These are phyloP conservation scores for Fusarium sarcochroum DNA, from an alignment of 2,329 filamentous ascomycete species.

Conservation along the genomic window DNA sequence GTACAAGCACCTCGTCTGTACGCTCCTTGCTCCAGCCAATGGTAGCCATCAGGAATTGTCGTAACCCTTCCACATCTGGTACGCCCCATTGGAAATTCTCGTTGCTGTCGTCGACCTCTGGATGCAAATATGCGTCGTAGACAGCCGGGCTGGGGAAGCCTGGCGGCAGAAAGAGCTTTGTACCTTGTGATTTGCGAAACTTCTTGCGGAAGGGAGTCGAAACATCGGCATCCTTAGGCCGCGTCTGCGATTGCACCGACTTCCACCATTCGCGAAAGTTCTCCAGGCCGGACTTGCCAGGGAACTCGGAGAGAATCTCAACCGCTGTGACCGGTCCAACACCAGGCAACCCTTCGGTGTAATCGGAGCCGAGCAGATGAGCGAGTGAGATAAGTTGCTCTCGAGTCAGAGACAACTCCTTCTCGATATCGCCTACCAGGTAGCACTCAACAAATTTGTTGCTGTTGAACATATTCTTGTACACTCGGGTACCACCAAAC, in stretches of 20 bases:
- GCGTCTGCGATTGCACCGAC: conserved; percentile 77
- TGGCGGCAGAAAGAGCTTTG: conserved; percentile 88
- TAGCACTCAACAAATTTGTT: conserved; percentile 99
- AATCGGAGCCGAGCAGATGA: conserved; percentile 92
- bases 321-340: conserved; percentile 95
- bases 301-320: conserved; percentile 94
- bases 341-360: conserved; percentile 91
- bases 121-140: conserved; percentile 84
- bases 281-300: conserved; percentile 71
- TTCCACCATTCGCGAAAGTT: conserved; percentile 91
- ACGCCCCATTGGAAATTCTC: conserved; percentile 95
- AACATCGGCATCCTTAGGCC: conserved; percentile 73
- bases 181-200: conserved; percentile 82
- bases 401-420: conserved; percentile 89
- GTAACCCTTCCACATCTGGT: conserved; percentile 87
- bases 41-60: conserved; percentile 88
- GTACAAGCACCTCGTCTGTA: conserved; percentile 95
- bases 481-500: conserved; percentile 95
- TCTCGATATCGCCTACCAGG: conserved; percentile 84
- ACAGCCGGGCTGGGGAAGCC: conserved; percentile 85
- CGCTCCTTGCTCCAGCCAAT: conserved; percentile 94
- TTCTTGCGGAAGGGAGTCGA: conserved; percentile 81
- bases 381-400: conserved; percentile 90
- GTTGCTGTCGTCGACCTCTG: conserved; percentile 84
- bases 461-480: conserved; percentile 99